Evolutionary conservation across 495 filamentous ascomycete species (phyloP), one percentile per base, ranked within the genome.

Genomic region (Rhypophila decipiens): DNA sequence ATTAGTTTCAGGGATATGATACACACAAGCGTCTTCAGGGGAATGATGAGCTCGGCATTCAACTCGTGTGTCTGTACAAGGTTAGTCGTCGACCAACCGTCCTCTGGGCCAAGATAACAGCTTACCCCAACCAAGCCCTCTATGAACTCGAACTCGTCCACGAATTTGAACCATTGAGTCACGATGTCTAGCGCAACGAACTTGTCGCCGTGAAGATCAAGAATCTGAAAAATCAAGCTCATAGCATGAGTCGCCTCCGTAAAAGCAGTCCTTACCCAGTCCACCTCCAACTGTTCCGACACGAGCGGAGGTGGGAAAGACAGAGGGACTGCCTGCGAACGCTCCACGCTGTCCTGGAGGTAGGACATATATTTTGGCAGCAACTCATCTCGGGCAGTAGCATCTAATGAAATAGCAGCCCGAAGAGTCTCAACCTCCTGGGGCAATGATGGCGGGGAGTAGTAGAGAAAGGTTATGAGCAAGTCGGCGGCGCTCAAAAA

Each of bases 1-100:
- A 97, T 66, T 19, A 95, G 74, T 3, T 80, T 74, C 7, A 95
- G 61, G 0, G 88, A 94, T 24, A 86, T 77, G 8, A 85, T 71
- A n/a, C 82, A 80, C 7, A 80, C 73, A 47, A 95, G 71, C 13
- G 78, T 74, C 51, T 84, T 82, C 8, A 93, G 61, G 1, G 84
- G 78, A 35, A 73, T 54, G 41, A 82, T 57, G 3, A 88, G 69
- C 50, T 79, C 77, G 18, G 74, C 63, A 53, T 78, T 66, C 15
- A 69, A 48, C 11, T 66, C 63, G 21, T 75, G 60, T 12, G 53
- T 53, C 52, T 42, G 38, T n/a, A 34, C n/a, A n/a, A 44, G 23
- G 55, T 72, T 57, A 73, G 64, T 42, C 56, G 41, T 31, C 20
- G 21, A 1, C 31, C 8, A 31, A 20, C 4, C 18, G 9, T 4